Evolutionary conservation across 225 moss, liverwort and hornwort species (phyloP), one percentile per base, ranked within the genome.

Genomic region (Neckera pumila): DNA sequence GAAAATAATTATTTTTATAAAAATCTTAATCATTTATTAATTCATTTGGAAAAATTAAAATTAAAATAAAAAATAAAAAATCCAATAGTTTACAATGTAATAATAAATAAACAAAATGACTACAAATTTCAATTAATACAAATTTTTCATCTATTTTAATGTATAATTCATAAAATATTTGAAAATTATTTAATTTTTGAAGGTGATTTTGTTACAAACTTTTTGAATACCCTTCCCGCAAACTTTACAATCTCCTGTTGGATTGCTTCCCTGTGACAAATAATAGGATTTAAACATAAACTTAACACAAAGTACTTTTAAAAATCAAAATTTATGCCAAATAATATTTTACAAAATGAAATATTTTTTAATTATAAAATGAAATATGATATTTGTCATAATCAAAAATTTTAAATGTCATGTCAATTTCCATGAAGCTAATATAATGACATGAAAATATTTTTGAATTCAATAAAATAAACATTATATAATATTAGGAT

Each of bases 201-300:
- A 45, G 17, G 17, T 12, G 20, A 74, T 21, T 33, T 57, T 69
- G 6, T 33, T 11, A 58, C 84, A 47, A 40, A 97, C 98, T 94
- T 96, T 98, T 80, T 94, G 88, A 75, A 98, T 93, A 70, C 97
- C 96, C 62, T 96, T 99, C 3, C 96, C 96, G 7, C 86, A 91
- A 51, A 99, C 56, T 91, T 96, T 95, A 86, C 97, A 97, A 66
- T 99, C 95, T 64, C 91, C 62, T 34, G 80, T 91, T 56, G 98
- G 97, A 86, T 99, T 97, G 91, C 97, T 97, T 19, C 98, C 98
- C 98, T 99, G 7, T 23, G 10, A 7, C 11, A 88, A 72, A 64
- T 34, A n/a, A 56, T 10, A 63, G 45, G 3, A 61, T 43, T 56
- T 42, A 7, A 59, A 20, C 2, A 11, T 23, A 7, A 42, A 51